These are phyloP conservation scores for Ilyonectria destructans DNA, from an alignment of 2,329 filamentous ascomycete species.

Conservation along the genomic window DNA sequence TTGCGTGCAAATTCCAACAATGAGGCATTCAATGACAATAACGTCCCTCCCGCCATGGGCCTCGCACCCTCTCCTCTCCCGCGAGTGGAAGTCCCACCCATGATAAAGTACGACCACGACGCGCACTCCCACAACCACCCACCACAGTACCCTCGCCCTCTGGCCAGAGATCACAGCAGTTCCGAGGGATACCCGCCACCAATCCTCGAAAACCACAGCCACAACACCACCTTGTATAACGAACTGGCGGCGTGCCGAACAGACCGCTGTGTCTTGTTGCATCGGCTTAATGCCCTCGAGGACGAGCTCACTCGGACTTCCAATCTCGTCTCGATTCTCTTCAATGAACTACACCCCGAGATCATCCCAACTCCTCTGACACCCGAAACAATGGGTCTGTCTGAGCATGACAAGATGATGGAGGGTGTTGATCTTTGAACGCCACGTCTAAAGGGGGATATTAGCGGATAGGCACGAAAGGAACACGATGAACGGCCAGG, in stretches of 20 bases:
- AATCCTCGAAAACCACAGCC: neutral
- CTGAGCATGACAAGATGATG: slow-evolving; percentile 8
- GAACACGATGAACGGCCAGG: neutral
- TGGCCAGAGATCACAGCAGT: neutral
- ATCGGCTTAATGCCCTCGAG: neutral
- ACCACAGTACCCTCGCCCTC: neutral
- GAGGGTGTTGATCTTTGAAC: neutral
- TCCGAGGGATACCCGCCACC: neutral
- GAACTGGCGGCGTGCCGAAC: neutral
- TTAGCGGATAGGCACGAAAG: neutral
- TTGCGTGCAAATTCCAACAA: neutral
- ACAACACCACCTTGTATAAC: slow-evolving; percentile 7
- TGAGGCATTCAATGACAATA: neutral
- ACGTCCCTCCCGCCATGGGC: neutral
- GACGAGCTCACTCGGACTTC: neutral
- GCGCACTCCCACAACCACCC: neutral
- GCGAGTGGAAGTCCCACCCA: neutral
- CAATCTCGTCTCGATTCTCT: slow-evolving; percentile 1
- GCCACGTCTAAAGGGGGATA: neutral
- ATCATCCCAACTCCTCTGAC: neutral
- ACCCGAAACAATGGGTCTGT: neutral
- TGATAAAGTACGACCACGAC: neutral
- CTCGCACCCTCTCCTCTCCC: neutral
- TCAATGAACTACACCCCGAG: neutral
- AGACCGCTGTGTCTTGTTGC: neutral